phyloP scores from a whole-genome alignment of 257 asterid genomes.

The Plectranthus barbatus region DNA sequence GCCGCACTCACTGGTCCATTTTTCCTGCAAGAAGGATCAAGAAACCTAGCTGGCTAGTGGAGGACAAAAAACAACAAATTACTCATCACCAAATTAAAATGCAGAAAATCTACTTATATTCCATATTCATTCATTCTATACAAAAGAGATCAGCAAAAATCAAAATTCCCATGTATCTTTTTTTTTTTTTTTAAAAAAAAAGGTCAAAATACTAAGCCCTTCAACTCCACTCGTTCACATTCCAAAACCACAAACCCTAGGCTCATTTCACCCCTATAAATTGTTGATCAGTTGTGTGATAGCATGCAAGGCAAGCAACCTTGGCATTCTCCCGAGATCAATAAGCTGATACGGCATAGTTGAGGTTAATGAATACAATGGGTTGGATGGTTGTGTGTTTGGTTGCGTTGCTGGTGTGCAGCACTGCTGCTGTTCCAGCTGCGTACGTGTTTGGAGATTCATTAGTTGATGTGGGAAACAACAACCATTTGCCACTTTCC shows the following conservation, averaged over 20 bases:
- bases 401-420: slow-evolving; percentile 4
- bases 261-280: slow-evolving; percentile 15
- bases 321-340: too few relatives aligned
- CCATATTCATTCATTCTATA: not conserved
- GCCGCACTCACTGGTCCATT: not conserved
- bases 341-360: too few relatives aligned
- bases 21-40: not conserved
- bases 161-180: not conserved
- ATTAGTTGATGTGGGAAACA: slow-evolving; percentile 73
- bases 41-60: not conserved
- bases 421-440: slow-evolving; percentile 38
- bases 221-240: slow-evolving; percentile 32
- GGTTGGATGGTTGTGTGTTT: not conserved
- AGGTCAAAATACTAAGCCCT: not conserved
- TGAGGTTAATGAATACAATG: not conserved
- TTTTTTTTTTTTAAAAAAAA: too few relatives aligned
- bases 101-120: not conserved
- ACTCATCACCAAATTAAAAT: too few relatives aligned
- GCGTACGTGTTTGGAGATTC: slow-evolving; percentile 75
- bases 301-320: not conserved
- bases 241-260: not conserved
- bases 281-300: not conserved
- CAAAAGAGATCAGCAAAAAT: not conserved
- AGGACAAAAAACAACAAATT: too few relatives aligned
- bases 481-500: slow-evolving; percentile 40